Percentiles rank a stretch among this genome's conserved stretches.
phyloP scores from a whole-genome alignment of 129 eudicot genomes.

The Pseudognaphalium luteoalbum region DNA sequence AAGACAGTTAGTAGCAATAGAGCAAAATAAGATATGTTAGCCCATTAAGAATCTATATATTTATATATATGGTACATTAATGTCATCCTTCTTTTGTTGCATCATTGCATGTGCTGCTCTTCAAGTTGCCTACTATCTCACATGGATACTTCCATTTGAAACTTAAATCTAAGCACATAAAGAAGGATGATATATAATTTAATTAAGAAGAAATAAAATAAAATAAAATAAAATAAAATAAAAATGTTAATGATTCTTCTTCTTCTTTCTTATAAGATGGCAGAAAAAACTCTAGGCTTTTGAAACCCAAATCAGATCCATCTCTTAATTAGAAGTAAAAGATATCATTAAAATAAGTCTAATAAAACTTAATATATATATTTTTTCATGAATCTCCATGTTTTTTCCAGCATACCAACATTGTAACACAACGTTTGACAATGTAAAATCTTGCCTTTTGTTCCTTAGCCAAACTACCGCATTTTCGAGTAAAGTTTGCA shows the following conservation, averaged over 20 bases:
- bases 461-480: constrained; percentile 79
- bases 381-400: constrained; percentile 65
- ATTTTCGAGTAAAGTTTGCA: constrained; percentile 61
- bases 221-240: constrained; percentile 2
- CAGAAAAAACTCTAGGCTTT: constrained; percentile 20
- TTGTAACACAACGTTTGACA: constrained; percentile 76
- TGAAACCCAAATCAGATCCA: constrained; percentile 46
- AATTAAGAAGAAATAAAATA: background rate
- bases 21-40: constrained; percentile 23
- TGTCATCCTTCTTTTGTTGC: constrained; percentile 36
- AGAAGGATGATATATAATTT: constrained; percentile 9
- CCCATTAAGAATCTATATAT: constrained; percentile 29
- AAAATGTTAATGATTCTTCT: constrained; percentile 21
- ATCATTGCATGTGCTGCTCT: constrained; percentile 43
- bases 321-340: constrained; percentile 29
- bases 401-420: constrained; percentile 82
- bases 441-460: constrained; percentile 88
- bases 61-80: constrained; percentile 33
- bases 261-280: constrained; percentile 36
- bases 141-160: constrained; percentile 33
- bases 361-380: background rate
- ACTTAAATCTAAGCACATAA: constrained; percentile 39
- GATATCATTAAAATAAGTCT: constrained; percentile 23
- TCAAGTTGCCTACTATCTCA: constrained; percentile 40
- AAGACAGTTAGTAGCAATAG: constrained; percentile 19